Conservation (phyloP, 2,329 filamentous ascomycete species). For the Nothopassalora personata region DNA sequence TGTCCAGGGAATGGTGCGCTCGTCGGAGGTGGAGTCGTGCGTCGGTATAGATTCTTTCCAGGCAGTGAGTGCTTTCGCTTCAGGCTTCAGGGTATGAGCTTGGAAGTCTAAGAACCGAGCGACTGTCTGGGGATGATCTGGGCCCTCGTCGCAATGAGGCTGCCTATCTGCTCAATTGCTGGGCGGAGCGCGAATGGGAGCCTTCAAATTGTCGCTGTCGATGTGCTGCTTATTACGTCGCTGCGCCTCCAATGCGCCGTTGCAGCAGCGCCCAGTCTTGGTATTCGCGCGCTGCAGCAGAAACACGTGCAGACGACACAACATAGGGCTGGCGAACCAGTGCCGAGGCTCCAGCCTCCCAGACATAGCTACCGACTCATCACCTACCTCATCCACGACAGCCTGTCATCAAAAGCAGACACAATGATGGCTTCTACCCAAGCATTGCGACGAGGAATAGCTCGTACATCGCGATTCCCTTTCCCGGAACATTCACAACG, state of each 20-base stretch:
- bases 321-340: not conserved
- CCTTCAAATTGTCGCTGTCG: not conserved
- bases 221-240: not conserved
- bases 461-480: not conserved
- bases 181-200: too few species aligned
- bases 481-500: conserved; percentile 7
- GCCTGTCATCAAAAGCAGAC: not conserved
- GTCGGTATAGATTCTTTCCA: not conserved
- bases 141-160: not conserved
- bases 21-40: not conserved
- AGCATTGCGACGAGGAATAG: not conserved
- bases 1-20: not conserved
- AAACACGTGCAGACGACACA: not conserved
- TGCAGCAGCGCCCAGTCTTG: not conserved
- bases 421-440: not conserved
- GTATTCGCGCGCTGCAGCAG: not conserved
- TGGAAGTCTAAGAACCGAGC: not conserved
- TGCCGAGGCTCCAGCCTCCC: not conserved
- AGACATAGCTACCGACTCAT: too few species aligned
- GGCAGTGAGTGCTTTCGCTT: not conserved
- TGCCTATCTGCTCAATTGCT: not conserved
- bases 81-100: not conserved
- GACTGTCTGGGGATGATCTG: not conserved
- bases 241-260: not conserved
- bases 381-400: not conserved